Base-by-base conservation (phyloP, 352 stramenopile genomes). In the Halophytophthora batemanensis region DNA sequence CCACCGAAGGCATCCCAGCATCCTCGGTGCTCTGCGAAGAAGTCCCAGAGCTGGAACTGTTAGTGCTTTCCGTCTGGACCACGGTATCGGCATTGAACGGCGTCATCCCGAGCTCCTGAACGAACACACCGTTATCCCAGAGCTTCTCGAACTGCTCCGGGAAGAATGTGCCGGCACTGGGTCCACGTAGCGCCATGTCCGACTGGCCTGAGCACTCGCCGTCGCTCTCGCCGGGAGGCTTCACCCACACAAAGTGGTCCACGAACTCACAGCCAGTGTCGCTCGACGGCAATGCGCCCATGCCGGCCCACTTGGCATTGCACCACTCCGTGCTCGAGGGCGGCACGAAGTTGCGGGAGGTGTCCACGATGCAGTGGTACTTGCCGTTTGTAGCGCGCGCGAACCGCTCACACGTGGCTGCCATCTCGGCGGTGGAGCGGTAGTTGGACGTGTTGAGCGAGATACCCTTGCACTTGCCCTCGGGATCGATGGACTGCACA, bases 381-480 rank as follows among this genome's bases (percentile, higher is more conserved):
- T 61, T 18, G 29, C 41, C 59, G 19, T 53, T 57, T 13, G 23
- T 63, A 23, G 65, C 60, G 29, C 54, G 61, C 15, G 53, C 50
- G 39, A 82, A 79, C 2, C 45, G 45, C 18, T 56, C 55, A 33
- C 71, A 82, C 1, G 48, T 46, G 2, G 40, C 21, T 1, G 42
- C 42, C 56, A 82, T 75, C 35, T 82, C 62, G 0, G 18, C 15
- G 8, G 57, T 73, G 0, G 71, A 64, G n/a, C 62, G 65, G 40
- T 77, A 82, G 59, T 79, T 82, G 37, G 71, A 76, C 33, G 71
- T 82, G 47, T 82, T 77, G 52, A 82, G 68, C n/a, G 69, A 51
- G 45, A 82, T 79, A 1, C 71, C 71, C 21, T 78, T 76, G 46
- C 52, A 64, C 36, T 50, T 57, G 21, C 53, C 49, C 6, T 61